A percentile compares a stretch with the other conserved stretches of the same genome.
Conservation (phyloP, 1,284 basidiomycete species). For the Crepidotus sp. region DNA sequence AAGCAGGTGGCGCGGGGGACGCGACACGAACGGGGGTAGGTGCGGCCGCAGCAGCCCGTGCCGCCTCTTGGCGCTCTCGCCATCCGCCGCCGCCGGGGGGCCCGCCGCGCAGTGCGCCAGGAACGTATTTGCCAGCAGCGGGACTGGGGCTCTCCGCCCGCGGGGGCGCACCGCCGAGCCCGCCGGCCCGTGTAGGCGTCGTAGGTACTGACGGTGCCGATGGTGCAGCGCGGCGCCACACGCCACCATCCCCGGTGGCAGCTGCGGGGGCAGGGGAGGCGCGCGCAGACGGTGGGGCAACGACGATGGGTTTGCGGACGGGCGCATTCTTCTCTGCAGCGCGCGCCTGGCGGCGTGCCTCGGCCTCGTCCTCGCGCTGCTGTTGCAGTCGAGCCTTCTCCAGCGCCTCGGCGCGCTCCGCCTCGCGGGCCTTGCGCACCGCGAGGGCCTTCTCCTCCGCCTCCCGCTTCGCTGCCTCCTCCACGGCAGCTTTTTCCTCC, state of each 20-base stretch:
- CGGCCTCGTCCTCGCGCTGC: slow-evolving; percentile 79
- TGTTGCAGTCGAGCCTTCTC: slow-evolving; percentile 54
- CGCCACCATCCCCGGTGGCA: slow-evolving; percentile 21
- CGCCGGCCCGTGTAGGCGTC: slow-evolving; percentile 27
- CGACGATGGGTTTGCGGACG: slow-evolving; percentile 23
- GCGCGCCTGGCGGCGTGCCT: slow-evolving; percentile 37
- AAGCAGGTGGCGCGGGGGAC: slow-evolving; percentile 29
- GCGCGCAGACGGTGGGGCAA: slow-evolving; percentile 3
- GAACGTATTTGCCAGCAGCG: slow-evolving; percentile 34
- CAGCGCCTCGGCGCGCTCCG: slow-evolving; percentile 51
- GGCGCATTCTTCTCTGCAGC: slow-evolving; percentile 26
- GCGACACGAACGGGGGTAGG: slow-evolving; percentile 18
- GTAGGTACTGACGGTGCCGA: slow-evolving; percentile 28
- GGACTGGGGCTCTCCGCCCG: slow-evolving; percentile 41
- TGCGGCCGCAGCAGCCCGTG: slow-evolving; percentile 25
- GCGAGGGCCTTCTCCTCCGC: slow-evolving; percentile 50
- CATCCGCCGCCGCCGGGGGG: slow-evolving; percentile 35
- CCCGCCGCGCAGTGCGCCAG: slow-evolving; percentile 28
- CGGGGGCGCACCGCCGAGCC: slow-evolving; percentile 28
- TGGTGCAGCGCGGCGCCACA: slow-evolving; percentile 33
- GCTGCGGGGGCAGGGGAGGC: slow-evolving; percentile 18
- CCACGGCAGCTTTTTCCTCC: slow-evolving; percentile 46
- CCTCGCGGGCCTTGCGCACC: slow-evolving; percentile 54
- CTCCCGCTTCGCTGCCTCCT: slow-evolving; percentile 48
- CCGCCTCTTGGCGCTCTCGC: slow-evolving; percentile 49